Base-by-base conservation (phyloP, 1,284 basidiomycete species). In the Sporisorium sorghi region DNA sequence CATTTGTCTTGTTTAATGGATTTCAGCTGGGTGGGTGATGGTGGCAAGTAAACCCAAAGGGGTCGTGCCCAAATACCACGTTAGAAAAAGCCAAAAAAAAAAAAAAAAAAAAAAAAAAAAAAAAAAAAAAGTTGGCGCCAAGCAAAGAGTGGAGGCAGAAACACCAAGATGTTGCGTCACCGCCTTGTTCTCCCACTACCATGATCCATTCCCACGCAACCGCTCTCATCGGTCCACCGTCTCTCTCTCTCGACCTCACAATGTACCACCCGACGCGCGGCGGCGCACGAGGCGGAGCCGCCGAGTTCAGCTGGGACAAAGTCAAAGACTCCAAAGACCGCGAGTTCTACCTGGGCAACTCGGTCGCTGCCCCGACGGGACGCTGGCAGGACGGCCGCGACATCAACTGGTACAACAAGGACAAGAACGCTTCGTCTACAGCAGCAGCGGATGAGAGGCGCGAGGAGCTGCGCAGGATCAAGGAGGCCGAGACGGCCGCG, bases 331-430 rank as follows among this genome's bases (percentile, higher is more conserved):
- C 83, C 63, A 79, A 84, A 66, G 69, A 83, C 33, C 79, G 82
- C 46, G 83, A 84, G 33, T 76, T 80, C 60, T 84, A 84, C 55
- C 73, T 84, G 11, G 83, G 83, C 54, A 77, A 83, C 58, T 80
- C 80, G 21, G 73, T 84, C 37, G 72, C 73, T n/a, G 83, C 82
- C 12, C 78, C 83, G 14, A 79, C 76, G 5, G 83, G 83, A 2
- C 73, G 83, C 11, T 84, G 83, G 83, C 80, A 80, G 42, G 74
- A 80, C 37, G 80, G 80, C 17, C 61, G 76, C 17, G 83, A 84
- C 58, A 81, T 84, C 55, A 77, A 75, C 30, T 84, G 83, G 83
- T 84, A 83, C 69, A 83, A 79, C 72, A 81, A 79, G 39, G 79
- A 80, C 43, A 62, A 58, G 30, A 21, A 43, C 5, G 50, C 39